phyloP scores from a whole-genome alignment of 2,329 filamentous ascomycete species.

The Apiospora arundinis region DNA sequence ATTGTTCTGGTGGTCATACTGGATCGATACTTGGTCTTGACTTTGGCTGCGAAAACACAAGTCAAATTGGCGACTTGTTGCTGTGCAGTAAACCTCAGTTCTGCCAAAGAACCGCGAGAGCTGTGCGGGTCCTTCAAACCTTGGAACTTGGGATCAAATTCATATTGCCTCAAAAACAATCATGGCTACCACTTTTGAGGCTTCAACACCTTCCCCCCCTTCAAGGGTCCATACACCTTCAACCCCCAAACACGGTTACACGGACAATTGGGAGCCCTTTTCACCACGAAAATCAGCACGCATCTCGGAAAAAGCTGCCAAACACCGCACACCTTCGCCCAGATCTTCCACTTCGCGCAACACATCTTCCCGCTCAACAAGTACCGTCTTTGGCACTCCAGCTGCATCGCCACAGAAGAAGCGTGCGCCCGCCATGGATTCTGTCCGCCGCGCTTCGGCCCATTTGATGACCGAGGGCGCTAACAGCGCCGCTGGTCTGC shows the following conservation, averaged over 20 bases:
- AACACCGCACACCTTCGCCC: conserved; percentile 66
- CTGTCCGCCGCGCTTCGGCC: conserved; percentile 54
- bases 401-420: conserved; percentile 58
- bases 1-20: neutral
- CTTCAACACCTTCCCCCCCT: conserved; percentile 67
- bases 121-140: neutral
- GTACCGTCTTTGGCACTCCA: conserved; percentile 43
- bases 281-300: conserved; percentile 73
- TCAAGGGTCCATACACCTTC: conserved; percentile 68
- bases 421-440: conserved; percentile 53
- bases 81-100: conserved; percentile 4
- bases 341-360: conserved; percentile 36
- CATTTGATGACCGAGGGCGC: conserved; percentile 50
- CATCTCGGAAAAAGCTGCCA: conserved; percentile 56
- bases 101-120: conserved; percentile 5
- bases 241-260: conserved; percentile 70
- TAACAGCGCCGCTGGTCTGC: conserved; percentile 49
- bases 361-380: conserved; percentile 36
- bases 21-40: neutral
- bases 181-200: conserved; percentile 45
- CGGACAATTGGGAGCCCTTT: conserved; percentile 75
- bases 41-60: conserved; percentile 4
- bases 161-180: conserved; percentile 19
- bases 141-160: neutral
- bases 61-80: neutral